Base-by-base conservation (phyloP, 2,329 filamentous ascomycete species). In the Ophiosphaerella herpotricha region DNA sequence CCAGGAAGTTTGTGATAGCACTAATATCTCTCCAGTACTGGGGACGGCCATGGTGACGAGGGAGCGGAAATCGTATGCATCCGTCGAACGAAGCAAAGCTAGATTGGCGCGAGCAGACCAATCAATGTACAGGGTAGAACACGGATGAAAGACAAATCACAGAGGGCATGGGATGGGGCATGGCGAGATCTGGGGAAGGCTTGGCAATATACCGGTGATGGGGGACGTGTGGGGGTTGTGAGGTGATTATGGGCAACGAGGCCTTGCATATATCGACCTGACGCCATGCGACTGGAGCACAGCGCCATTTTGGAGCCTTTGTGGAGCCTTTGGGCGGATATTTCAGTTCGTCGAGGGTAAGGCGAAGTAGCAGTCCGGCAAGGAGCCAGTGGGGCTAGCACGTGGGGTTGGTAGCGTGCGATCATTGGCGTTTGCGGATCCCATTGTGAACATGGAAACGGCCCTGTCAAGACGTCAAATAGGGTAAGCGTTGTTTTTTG, bases 1-100 rank as follows among this genome's bases (percentile, higher is more conserved):
- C 75, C 75, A 78, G 18, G 77, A 76, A 36, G 73, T 67, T 58
- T 78, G 76, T 5, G 75, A 77, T 13, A 78, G 67, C 71, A 76
- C 74, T 35, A 79, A 57, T 16, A 78, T 75, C 62, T 78, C 77
- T 48, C 76, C 77, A 50, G 71, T 64, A 24, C 55, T 74, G 48
- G 68, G 70, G 51, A 70, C 61, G 43, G 65, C 47, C 70, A 72
- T 74, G 23, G 46, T 58, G 48, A 46, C 34, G 39, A 35, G 34
- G 6, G 32, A 21, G 29, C 37, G 26, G 4, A 43, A 35, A 46
- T 43, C 58, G 61, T 63, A 51, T 41, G 55, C 11, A 24, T 13
- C 6, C 11, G 18, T 14, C 24, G 18, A 39, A 5, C 1, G 40
- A 16, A 18, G 12, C 16, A 4, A 40, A 26, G 18, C 23, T 12